Conservation (phyloP, 768 basidiomycete species). For the Phallus indusiatus region DNA sequence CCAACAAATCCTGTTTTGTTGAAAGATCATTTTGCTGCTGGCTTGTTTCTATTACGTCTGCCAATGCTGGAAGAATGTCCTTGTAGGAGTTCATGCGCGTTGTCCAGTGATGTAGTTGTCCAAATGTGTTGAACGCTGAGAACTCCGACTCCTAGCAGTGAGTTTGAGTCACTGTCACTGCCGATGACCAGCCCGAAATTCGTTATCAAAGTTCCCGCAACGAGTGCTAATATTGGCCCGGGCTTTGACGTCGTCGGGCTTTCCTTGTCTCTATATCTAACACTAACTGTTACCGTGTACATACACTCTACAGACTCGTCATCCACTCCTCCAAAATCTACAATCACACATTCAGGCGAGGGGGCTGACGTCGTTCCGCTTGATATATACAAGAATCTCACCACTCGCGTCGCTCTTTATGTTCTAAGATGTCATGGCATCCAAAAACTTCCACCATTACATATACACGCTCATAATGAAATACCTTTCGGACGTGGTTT, state of each 20-base stretch:
- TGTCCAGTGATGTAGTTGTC: background rate
- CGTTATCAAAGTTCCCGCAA: constrained; percentile 85
- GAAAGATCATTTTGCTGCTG: constrained; percentile 49
- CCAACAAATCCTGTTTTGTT: constrained; percentile 56
- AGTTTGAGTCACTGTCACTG: background rate
- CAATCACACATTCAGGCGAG: constrained; percentile 75
- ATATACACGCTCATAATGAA: constrained; percentile 77
- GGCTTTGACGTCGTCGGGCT: constrained; percentile 99
- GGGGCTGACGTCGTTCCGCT: constrained; percentile 88
- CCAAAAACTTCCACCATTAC: constrained; percentile 65
- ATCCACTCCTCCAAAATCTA: constrained; percentile 31
- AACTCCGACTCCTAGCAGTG: background rate
- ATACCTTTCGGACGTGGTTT: constrained; percentile 97
- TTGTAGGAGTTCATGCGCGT: background rate
- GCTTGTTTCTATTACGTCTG: constrained; percentile 49
- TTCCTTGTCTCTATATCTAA: constrained; percentile 80
- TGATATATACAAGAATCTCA: constrained; percentile 93
- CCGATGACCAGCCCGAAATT: constrained; percentile 21
- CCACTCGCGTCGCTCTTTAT: constrained; percentile 94
- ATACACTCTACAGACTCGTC: constrained; percentile 16
- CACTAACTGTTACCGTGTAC: constrained; percentile 51
- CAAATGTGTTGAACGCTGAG: background rate
- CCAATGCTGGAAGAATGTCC: constrained; percentile 46
- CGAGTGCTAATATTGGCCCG: constrained; percentile 96
- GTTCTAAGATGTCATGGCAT: constrained; percentile 85